Base-by-base conservation (phyloP, 805 yeast genomes). In the Vanderwaltozyma tropicalis region DNA sequence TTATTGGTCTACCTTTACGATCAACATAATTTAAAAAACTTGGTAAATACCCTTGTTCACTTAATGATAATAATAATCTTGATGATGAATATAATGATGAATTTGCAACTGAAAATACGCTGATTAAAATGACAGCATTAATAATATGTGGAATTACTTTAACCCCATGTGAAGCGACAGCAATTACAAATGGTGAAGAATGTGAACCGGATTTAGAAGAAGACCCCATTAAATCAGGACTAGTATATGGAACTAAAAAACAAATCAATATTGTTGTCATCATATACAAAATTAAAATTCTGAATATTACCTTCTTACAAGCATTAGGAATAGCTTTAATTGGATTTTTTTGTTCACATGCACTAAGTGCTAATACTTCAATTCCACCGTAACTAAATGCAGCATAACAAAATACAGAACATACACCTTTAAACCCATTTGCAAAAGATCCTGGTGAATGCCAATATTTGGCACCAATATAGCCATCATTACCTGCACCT, bases 321-420 rank as follows among this genome's bases (percentile, higher is more conserved):
- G 81, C 81, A 21, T 68, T 64, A 28, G 83, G 81, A 34, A 77
- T 74, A 14, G 78, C 71, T 66, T 69, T 61, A 69, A 67, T 57
- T 39, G 57, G 59, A 56, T 26, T 57, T 29, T 62, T 58, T 39
- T 83, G 69, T 56, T 80, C 86, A 7, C 83, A 80, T n/a, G 84
- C 80, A 5, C 86, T 79, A 37, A 80, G 62, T 28, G 82, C 82
- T 19, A 73, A 68, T 38, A 80, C 63, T 56, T 80, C 88, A 17
- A 80, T 74, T 31, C 87, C 86, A 21, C 79, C 72, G 52, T 75
- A 80, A 5, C 84, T 69, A 49, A 78, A 80, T 0, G 86, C 83
- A n/a, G 86, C 83, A 24, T 78, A 72, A 37, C 77, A 76, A 43
- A 80, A 75, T 11, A 74, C 79, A 4, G 76, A 62, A 45, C 74